Evolutionary conservation across 2,329 filamentous ascomycete species (phyloP), one percentile per base, ranked within the genome.

Genomic region (Emmonsia crescens): DNA sequence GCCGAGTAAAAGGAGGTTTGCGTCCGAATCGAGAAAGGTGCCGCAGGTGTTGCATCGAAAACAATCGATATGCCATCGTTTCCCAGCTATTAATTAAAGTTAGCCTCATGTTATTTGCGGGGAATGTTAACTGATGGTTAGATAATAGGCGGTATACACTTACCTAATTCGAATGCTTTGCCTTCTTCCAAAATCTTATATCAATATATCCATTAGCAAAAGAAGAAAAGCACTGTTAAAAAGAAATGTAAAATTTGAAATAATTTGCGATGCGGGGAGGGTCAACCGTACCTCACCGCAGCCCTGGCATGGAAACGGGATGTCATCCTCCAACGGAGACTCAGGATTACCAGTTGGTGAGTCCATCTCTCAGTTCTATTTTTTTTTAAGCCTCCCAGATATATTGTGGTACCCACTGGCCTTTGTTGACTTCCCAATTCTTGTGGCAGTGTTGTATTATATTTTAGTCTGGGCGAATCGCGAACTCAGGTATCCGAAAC

Each of bases 31-130:
- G 77, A 99, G 91, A 62, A 96, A 86, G 64, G 92, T 96, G 71
- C 86, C 85, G 81, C 93, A 99, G 61, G 89, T 95, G 75, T 96
- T 94, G 82, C 93, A 97, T 73, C 92, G 89, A 79, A 99, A 99
- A 80, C 94, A 99, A 79, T 96, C 89, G 72, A 99, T 89, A 81
- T 99, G 94, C 94, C 93, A 97, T 83, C 93, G 85, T 75, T 96
- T 94, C 66, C 92, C 92, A 74, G 93, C 92, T 96, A 69, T 61
- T 63, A 67, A 70, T 63, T 72, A 74, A 54, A 27, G 56, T 31
- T 46, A 60, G 33, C n/a, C 48, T 57, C 21, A 59, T 59, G 54
- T 63, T n/a, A n/a, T 16, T 61, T n/a, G 58, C 38, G 1, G 10
- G 5, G 19, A 38, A 5, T 38, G 19, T 8, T 33, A 66, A 64